A percentile compares a stretch with the other conserved stretches of the same genome.
Conservation (phyloP, 2,329 filamentous ascomycete species). For the Xylariaceae sp. region DNA sequence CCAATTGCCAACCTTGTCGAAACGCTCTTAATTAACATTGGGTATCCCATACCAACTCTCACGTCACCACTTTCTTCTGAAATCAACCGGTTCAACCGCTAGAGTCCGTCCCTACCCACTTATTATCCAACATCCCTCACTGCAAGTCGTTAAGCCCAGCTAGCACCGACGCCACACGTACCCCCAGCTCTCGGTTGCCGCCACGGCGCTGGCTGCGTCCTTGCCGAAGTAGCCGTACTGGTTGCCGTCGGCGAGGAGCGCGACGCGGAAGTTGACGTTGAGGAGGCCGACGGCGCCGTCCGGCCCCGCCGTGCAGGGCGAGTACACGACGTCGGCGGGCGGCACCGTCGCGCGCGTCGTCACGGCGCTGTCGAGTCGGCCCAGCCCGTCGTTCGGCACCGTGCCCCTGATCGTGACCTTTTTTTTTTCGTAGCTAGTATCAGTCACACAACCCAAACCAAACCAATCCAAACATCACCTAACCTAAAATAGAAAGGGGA, state of each 20-base stretch:
- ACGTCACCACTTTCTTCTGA: background rate
- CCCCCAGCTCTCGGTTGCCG: slow-evolving; percentile 39
- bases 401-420: slow-evolving; percentile 37
- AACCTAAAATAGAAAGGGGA: too few relatives aligned
- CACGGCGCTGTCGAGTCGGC: slow-evolving; percentile 34
- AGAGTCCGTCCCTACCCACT: too few relatives aligned
- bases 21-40: background rate
- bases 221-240: slow-evolving; percentile 42
- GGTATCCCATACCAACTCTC: background rate
- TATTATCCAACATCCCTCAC: background rate
- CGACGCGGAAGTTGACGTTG: slow-evolving; percentile 46
- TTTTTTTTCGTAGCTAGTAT: too few relatives aligned
- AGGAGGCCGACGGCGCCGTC: slow-evolving; percentile 41
- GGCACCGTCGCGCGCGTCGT: slow-evolving; percentile 35
- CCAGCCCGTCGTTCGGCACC: slow-evolving; percentile 30
- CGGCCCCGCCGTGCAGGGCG: slow-evolving; percentile 37
- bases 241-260: slow-evolving; percentile 36
- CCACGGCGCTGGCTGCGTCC: slow-evolving; percentile 25
- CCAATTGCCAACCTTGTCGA: background rate
- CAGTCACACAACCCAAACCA: too few relatives aligned
- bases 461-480: too few relatives aligned
- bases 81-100: too few relatives aligned
- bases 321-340: slow-evolving; percentile 37
- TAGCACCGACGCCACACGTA: slow-evolving; percentile 43
- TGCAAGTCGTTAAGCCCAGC: background rate